A percentile compares a stretch with the other conserved stretches of the same genome.
Conservation (phyloP, 2,329 filamentous ascomycete species). For the Ramichloridium luteum region DNA sequence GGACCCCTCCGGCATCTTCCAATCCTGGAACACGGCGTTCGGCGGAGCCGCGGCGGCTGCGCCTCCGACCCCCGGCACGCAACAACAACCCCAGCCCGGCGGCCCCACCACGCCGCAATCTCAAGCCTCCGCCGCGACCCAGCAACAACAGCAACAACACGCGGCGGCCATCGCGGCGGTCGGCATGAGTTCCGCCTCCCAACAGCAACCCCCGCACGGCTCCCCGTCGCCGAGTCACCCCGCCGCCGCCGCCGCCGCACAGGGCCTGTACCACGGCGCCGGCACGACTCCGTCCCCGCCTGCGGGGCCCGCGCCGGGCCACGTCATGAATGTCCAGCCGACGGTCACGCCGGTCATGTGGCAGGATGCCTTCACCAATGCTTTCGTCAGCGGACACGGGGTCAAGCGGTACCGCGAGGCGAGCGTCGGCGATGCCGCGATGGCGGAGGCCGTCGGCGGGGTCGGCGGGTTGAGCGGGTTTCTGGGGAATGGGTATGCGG, state of each 20-base stretch:
- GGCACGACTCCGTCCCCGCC: too few species aligned
- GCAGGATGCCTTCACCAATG: constrained; percentile 35
- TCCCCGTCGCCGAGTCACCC: neutral
- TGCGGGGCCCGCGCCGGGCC: neutral
- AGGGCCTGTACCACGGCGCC: neutral
- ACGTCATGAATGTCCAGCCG: constrained; percentile 7
- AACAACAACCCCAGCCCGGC: neutral
- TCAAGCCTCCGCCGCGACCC: too few species aligned
- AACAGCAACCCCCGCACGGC: constrained; percentile 1
- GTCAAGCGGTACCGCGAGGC: constrained; percentile 37
- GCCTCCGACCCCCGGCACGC: constrained; percentile 25
- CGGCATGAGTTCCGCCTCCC: too few species aligned
- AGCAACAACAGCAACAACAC: too few species aligned
- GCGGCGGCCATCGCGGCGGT: too few species aligned
- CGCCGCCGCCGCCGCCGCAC: neutral
- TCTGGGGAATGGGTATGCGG: too few species aligned
- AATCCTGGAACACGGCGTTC: constrained; percentile 93
- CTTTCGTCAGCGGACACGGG: constrained; percentile 25
- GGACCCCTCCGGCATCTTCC: constrained; percentile 33
- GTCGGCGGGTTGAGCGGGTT: too few species aligned
- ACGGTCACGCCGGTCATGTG: constrained; percentile 39
- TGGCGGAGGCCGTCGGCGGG: too few species aligned
- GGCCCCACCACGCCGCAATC: neutral
- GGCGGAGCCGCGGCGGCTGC: constrained; percentile 49
- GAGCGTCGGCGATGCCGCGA: constrained; percentile 19